phyloP scores from a whole-genome alignment of 1,139 yeast genomes.

The Saccharomyces hybrid region DNA sequence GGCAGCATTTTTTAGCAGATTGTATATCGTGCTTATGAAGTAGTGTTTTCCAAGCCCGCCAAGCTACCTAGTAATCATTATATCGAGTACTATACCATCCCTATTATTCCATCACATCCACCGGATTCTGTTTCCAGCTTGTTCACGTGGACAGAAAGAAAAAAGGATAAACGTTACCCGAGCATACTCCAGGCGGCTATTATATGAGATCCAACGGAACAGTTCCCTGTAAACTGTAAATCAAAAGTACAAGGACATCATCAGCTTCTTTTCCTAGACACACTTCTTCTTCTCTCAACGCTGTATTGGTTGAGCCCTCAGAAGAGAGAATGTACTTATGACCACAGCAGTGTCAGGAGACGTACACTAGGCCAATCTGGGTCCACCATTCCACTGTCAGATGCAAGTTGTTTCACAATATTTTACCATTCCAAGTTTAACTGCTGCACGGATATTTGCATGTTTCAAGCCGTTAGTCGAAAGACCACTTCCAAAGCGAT shows the following conservation, averaged over 20 bases:
- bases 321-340: no score
- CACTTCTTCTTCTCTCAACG: no score
- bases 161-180: neutral
- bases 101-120: neutral
- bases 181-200: neutral
- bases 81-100: neutral
- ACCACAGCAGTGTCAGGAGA: neutral
- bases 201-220: neutral
- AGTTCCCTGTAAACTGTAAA: neutral
- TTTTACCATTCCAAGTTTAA: no score
- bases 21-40: no score
- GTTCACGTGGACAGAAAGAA: neutral
- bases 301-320: no score
- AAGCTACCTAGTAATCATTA: no score
- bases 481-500: neutral
- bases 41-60: no score
- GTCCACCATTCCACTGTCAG: neutral
- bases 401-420: neutral
- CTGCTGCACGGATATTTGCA: neutral
- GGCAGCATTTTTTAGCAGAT: slow-evolving; percentile 31
- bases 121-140: neutral
- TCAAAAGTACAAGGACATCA: no score
- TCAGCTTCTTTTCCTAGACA: no score
- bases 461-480: neutral
- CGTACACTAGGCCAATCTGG: neutral